Evolutionary conservation across 176 grass and related monocot species (phyloP).

Genomic region (Rhynchospora breviuscula): DNA sequence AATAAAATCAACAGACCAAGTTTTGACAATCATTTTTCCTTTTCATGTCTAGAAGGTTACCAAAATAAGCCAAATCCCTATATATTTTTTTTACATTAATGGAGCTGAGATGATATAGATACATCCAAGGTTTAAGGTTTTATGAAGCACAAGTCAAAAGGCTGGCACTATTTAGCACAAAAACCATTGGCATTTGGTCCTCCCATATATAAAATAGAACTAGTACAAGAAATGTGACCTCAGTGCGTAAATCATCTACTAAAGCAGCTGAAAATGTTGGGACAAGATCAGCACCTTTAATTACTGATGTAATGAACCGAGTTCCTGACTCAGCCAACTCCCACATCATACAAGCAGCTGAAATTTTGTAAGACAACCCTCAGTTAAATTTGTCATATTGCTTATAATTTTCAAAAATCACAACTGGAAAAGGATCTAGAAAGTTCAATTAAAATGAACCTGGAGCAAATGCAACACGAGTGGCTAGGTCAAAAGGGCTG

Average conservation of each 20-base stretch:
- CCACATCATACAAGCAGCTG: slow-evolving; percentile 99
- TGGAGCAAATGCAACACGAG: slow-evolving; percentile 89
- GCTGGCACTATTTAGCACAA: neutral
- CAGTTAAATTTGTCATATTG: slow-evolving; percentile 3
- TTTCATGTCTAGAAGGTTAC: neutral
- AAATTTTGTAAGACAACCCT: neutral
- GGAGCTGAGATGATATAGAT: no score
- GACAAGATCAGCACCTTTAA: slow-evolving; percentile 91
- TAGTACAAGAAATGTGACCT: slow-evolving; percentile 41
- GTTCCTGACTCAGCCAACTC: slow-evolving; percentile 89
- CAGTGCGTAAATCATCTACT: slow-evolving; percentile 87
- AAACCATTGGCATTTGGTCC: neutral
- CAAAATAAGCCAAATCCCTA: neutral
- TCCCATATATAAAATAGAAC: neutral
- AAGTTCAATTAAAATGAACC: slow-evolving; percentile 33
- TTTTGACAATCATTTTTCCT: neutral
- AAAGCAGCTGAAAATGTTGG: slow-evolving; percentile 90
- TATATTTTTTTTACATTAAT: neutral
- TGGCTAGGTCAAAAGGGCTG: slow-evolving; percentile 78
- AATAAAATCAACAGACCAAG: neutral
- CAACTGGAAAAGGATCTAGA: neutral
- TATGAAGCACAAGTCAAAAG: neutral
- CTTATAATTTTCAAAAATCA: slow-evolving; percentile 20
- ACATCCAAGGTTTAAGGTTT: neutral
- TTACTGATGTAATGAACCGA: slow-evolving; percentile 91